These are phyloP conservation scores for Xeromyces bisporus DNA, from an alignment of 495 filamentous ascomycete species.

Conservation along the genomic window DNA sequence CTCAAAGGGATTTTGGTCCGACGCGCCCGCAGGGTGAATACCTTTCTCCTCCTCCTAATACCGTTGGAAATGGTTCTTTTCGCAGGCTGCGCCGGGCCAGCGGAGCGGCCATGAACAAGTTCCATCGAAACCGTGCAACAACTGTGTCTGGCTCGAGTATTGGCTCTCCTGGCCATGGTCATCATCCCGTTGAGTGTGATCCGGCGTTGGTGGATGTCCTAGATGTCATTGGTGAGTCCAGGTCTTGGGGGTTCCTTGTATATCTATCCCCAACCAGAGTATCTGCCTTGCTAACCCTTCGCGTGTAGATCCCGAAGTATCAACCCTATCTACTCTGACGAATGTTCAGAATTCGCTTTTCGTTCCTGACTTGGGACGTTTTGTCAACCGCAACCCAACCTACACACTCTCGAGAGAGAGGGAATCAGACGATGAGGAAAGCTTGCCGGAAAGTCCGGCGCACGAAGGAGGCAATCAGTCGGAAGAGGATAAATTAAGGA, in stretches of 20 bases:
- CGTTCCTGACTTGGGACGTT: constrained; percentile 48
- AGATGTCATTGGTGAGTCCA: constrained; percentile 48
- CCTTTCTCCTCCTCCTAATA: constrained; percentile 4
- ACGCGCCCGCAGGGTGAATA: not conserved
- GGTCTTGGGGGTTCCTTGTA: not conserved
- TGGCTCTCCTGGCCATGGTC: constrained; percentile 4
- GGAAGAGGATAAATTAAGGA: constrained; percentile 1
- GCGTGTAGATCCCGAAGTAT: constrained; percentile 52
- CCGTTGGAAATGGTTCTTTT: constrained; percentile 4
- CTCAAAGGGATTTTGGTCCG: constrained; percentile 7
- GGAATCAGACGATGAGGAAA: not conserved
- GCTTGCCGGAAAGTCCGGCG: constrained; percentile 6
- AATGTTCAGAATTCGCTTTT: constrained; percentile 72
- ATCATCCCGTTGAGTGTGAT: constrained; percentile 29
- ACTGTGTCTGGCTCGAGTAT: constrained; percentile 15
- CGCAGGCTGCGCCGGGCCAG: constrained; percentile 19
- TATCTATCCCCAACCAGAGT: not conserved
- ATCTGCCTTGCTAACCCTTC: constrained; percentile 2
- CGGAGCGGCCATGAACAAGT: constrained; percentile 16
- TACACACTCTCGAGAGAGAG: constrained; percentile 48
- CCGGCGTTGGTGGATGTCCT: constrained; percentile 48
- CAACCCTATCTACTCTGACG: constrained; percentile 54
- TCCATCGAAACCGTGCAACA: constrained; percentile 20
- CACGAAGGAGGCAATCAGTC: constrained; percentile 13
- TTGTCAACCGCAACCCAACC: constrained; percentile 53